phyloP scores from a whole-genome alignment of 345 rosid genomes.

The Euphorbia tirucalli region DNA sequence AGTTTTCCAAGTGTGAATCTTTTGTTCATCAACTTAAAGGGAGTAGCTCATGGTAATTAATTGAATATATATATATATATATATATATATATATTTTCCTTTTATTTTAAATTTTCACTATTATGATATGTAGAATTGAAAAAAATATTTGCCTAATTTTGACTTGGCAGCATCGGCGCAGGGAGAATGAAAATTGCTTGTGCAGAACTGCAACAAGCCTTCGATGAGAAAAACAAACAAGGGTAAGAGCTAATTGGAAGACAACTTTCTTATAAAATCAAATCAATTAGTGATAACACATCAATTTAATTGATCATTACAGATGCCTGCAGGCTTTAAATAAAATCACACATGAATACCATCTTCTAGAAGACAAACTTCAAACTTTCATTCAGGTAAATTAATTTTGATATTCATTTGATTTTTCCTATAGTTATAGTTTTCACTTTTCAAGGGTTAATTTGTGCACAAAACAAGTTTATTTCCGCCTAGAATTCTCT shows the following conservation, averaged over 20 bases:
- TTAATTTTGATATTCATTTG: too few species aligned
- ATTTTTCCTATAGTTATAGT: too few species aligned
- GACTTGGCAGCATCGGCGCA: slow-evolving; percentile 36
- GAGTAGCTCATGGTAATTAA: slow-evolving; percentile 25
- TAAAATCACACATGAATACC: slow-evolving; percentile 18
- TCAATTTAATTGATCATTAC: not conserved
- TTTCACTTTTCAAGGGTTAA: too few species aligned
- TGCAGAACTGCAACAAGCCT: slow-evolving; percentile 30
- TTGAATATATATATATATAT: too few species aligned
- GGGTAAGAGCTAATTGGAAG: slow-evolving; percentile 20
- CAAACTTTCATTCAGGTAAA: slow-evolving; percentile 23
- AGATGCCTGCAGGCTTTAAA: slow-evolving; percentile 21
- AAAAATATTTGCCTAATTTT: not conserved
- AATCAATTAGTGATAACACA: not conserved
- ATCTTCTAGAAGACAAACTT: slow-evolving; percentile 15
- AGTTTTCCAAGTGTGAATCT: slow-evolving; percentile 22
- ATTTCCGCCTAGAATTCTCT: too few species aligned
- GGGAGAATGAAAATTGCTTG: slow-evolving; percentile 32
- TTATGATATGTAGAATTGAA: too few species aligned
- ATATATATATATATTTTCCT: too few species aligned
- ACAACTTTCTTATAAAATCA: not conserved
- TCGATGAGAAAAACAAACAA: slow-evolving; percentile 20
- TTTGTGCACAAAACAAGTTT: too few species aligned
- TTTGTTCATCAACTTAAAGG: slow-evolving; percentile 34
- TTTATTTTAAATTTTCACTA: too few species aligned